Conservation (phyloP, 2,329 filamentous ascomycete species). For the Aspergillus viridinutans region DNA sequence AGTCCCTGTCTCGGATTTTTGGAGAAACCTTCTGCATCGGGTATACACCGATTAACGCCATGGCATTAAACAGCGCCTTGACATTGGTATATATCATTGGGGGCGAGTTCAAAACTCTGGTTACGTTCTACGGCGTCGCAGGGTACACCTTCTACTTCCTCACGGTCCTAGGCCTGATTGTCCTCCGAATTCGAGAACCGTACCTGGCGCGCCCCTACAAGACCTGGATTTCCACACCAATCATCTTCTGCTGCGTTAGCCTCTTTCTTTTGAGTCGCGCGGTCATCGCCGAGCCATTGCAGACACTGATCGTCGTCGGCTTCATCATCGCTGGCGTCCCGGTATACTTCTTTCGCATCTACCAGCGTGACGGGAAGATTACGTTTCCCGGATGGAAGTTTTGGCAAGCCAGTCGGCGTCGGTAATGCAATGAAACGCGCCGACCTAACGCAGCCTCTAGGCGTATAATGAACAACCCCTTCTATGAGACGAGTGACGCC, state of each 20-base stretch:
- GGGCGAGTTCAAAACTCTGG: constrained; percentile 84
- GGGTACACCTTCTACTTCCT: constrained; percentile 97
- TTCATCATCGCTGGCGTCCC: constrained; percentile 83
- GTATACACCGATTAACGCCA: constrained; percentile 90
- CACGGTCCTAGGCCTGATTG: constrained; percentile 87
- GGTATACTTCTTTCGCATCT: constrained; percentile 84
- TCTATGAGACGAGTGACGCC: constrained; percentile 17
- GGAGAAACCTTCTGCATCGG: constrained; percentile 79
- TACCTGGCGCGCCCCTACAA: constrained; percentile 84
- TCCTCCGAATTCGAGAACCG: constrained; percentile 83
- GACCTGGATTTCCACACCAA: constrained; percentile 95
- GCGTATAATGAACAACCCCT: not conserved
- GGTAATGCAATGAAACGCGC: constrained; percentile 5
- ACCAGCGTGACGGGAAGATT: constrained; percentile 53
- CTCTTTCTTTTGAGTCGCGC: constrained; percentile 84
- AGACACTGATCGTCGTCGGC: constrained; percentile 79
- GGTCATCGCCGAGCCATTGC: constrained; percentile 83
- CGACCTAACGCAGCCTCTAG: not conserved
- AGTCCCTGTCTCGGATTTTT: constrained; percentile 57
- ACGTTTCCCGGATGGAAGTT: constrained; percentile 40
- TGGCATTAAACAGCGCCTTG: constrained; percentile 72
- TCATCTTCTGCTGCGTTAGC: constrained; percentile 97
- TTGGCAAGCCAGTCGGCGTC: constrained; percentile 31
- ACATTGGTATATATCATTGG: constrained; percentile 75
- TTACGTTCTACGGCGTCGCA: constrained; percentile 96